A percentile compares a stretch with the other conserved stretches of the same genome.
These are phyloP conservation scores for Starmera dryadoides DNA, from an alignment of 805 yeast genomes.

Conservation along the genomic window DNA sequence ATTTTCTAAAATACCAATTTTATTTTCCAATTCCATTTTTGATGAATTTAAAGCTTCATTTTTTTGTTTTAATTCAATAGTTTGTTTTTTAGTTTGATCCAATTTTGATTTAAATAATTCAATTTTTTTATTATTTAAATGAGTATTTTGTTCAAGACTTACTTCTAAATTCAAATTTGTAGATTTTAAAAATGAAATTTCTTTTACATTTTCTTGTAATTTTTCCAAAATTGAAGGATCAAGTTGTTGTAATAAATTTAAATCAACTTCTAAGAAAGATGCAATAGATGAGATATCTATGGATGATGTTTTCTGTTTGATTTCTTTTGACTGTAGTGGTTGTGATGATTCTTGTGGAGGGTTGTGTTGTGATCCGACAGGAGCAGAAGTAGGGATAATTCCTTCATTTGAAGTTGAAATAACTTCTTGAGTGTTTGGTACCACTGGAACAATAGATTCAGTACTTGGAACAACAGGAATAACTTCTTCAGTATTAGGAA, in stretches of 20 bases:
- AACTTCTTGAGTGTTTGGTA: no score
- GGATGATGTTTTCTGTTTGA: neutral
- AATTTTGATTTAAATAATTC: slow-evolving; percentile 25
- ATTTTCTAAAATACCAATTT: slow-evolving; percentile 9
- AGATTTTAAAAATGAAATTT: slow-evolving; percentile 29
- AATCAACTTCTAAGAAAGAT: slow-evolving; percentile 27
- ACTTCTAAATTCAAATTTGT: slow-evolving; percentile 29
- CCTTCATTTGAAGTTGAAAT: no score
- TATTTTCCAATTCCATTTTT: slow-evolving; percentile 15
- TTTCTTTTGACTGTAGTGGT: no score
- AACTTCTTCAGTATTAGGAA: no score
- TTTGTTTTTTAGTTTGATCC: slow-evolving; percentile 14
- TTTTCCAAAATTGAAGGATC: slow-evolving; percentile 17
- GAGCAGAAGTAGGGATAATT: no score
- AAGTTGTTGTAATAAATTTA: slow-evolving; percentile 13
- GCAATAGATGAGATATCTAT: slow-evolving; percentile 17
- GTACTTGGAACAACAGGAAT: no score
- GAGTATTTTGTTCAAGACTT: slow-evolving; percentile 33
- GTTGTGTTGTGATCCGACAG: no score
- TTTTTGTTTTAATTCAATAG: slow-evolving; percentile 15
- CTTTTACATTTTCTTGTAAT: slow-evolving; percentile 24
- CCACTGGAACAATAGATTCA: no score
- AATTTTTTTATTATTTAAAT: slow-evolving; percentile 23
- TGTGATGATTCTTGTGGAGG: no score
- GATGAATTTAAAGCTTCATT: slow-evolving; percentile 13